These are phyloP conservation scores for Backusella sp. DNA, from an alignment of 192 early-diverging fungal genomes.

Conservation along the genomic window DNA sequence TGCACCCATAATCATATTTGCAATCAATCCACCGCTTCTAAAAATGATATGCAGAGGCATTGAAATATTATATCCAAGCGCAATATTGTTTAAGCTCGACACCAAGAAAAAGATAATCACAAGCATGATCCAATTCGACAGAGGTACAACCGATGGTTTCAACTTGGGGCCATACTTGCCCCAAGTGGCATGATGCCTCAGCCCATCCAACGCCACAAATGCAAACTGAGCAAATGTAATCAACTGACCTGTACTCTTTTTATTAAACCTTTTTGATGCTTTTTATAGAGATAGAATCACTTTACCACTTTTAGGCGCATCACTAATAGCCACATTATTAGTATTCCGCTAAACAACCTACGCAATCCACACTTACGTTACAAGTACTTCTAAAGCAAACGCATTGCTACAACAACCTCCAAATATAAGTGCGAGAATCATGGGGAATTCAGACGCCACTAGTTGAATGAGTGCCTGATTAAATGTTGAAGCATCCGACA, in stretches of 20 bases:
- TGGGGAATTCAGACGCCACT: conserved; percentile 45
- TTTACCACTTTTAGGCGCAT: conserved; percentile 58
- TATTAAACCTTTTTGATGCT: not conserved
- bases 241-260: conserved; percentile 58
- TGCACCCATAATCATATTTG: conserved; percentile 79
- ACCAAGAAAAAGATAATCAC: conserved; percentile 78
- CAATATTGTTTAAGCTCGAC: conserved; percentile 81
- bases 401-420: conserved; percentile 89
- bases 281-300: not conserved
- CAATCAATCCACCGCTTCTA: conserved; percentile 76
- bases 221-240: conserved; percentile 85
- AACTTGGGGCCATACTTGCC: conserved; percentile 26
- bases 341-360: no score
- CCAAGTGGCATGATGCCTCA: conserved; percentile 59
- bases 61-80: conserved; percentile 76
- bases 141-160: conserved; percentile 62
- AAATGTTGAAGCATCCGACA: conserved; percentile 5
- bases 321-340: conserved; percentile 22
- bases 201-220: conserved; percentile 71
- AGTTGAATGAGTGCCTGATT: conserved; percentile 18
- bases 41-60: conserved; percentile 94
- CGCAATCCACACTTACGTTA: conserved; percentile 46
- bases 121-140: conserved; percentile 68
- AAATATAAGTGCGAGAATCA: conserved; percentile 77
- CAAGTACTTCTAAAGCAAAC: conserved; percentile 78